Evolutionary conservation across 2,329 filamentous ascomycete genomes (phyloP).

Genomic region (Colletotrichum salicis): DNA sequence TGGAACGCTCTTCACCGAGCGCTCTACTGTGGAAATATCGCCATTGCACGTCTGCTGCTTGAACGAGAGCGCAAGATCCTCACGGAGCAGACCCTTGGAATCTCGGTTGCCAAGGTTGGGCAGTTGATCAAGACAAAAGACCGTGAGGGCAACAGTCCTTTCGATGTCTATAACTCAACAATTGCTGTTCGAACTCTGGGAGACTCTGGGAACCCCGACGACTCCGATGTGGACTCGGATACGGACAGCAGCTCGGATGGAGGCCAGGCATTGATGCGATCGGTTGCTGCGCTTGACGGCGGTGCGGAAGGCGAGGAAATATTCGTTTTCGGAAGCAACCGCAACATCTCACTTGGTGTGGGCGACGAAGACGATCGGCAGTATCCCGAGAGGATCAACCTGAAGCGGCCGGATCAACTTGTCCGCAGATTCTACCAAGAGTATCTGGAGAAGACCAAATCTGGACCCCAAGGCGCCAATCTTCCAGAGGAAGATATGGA

Average conservation of each 20-base stretch:
- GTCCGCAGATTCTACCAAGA: conserved; percentile 79
- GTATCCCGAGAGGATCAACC: conserved; percentile 83
- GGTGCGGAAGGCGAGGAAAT: conserved; percentile 77
- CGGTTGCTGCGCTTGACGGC: conserved; percentile 37
- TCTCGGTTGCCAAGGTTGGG: conserved; percentile 70
- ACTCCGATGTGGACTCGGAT: conserved; percentile 63
- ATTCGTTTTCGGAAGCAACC: conserved; percentile 95
- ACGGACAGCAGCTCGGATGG: conserved; percentile 59
- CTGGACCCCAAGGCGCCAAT: not conserved
- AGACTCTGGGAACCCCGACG: conserved; percentile 48
- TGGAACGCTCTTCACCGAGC: conserved; percentile 96
- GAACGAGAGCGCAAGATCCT: conserved; percentile 78
- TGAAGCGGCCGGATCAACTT: conserved; percentile 82
- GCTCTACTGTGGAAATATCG: conserved; percentile 88
- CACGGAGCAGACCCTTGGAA: conserved; percentile 67
- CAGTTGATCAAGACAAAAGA: conserved; percentile 95
- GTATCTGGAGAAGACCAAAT: conserved; percentile 62
- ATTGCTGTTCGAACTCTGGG: conserved; percentile 81
- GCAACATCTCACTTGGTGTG: conserved; percentile 90
- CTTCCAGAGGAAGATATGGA: conserved; percentile 38
- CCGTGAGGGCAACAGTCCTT: conserved; percentile 91
- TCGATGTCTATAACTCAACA: conserved; percentile 90
- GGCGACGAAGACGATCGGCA: conserved; percentile 97
- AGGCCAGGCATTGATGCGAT: conserved; percentile 28
- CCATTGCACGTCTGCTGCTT: conserved; percentile 84